Evolutionary conservation across 148 eudicot genomes (phyloP), one percentile per base, ranked within the genome.

Genomic region (Rhododendron griersonianum): DNA sequence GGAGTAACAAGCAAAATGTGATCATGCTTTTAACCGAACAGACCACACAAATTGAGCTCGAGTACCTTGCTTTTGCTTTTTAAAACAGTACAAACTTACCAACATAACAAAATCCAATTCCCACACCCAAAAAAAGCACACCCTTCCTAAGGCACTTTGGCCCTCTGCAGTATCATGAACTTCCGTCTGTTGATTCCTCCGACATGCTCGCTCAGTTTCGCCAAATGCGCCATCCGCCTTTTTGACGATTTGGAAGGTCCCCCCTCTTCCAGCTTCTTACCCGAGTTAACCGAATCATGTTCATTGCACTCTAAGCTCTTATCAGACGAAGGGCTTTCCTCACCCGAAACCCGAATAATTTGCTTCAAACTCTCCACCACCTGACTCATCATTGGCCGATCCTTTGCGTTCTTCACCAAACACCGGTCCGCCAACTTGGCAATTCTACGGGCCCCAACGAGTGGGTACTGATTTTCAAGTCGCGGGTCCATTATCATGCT

Each of bases 391-490:
- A 83, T 89, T 2, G 98, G 98, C 39, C 98, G 81, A 30, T 94
- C 96, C 88, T 89, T 94, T 19, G 92, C 87, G n/a, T 81, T 91
- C 88, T 89, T 94, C 50, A 86, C 81, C 65, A 94, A 81, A 87
- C 98, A 96, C 75, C 71, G 87, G 8, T 96, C 94, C 1, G 98
- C 98, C 78, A 96, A 80, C 81, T 91, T 94, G 45, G 96, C 96
- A 35, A 94, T 89, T 83, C 78, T 89, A 55, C 93, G 89, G 61
- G 98, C 98, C 78, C 92, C 90, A 19, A 55, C 74, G 15, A 93
- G 81, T 19, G 98, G 88, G 85, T 91, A 94, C 75, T 85, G 88
- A 73, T 80, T 88, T 87, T 93, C 96, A 73, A 96, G 84, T 39
- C 95, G 89, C 18, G 92, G 91, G 81, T 96, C 98, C 87, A 96